Evolutionary conservation across 768 basidiomycete genomes (phyloP).

Genomic region (Nidula microcarpa): DNA sequence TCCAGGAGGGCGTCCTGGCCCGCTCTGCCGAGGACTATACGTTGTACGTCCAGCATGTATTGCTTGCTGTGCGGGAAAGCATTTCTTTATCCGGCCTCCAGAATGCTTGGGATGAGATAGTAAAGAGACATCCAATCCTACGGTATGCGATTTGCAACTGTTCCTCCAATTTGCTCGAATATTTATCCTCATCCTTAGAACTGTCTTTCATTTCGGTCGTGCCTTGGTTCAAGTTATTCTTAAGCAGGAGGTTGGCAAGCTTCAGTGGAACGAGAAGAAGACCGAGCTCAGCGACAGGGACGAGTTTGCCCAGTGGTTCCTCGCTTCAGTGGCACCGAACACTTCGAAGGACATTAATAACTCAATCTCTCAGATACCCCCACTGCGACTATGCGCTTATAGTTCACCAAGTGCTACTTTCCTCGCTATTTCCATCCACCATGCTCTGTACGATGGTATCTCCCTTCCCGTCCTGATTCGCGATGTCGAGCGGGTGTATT

Average conservation of each 20-base stretch:
- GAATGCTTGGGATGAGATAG: slow-evolving; percentile 28
- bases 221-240: slow-evolving; percentile 24
- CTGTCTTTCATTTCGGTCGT: slow-evolving; percentile 24
- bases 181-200: slow-evolving; percentile 12
- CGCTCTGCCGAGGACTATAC: slow-evolving; percentile 30
- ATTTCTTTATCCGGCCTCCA: slow-evolving; percentile 17
- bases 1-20: slow-evolving; percentile 45
- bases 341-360: slow-evolving; percentile 23
- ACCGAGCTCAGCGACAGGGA: background rate
- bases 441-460: slow-evolving; percentile 29
- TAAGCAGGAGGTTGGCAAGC: slow-evolving; percentile 4
- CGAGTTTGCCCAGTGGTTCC: slow-evolving; percentile 16
- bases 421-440: slow-evolving; percentile 27
- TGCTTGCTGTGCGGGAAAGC: slow-evolving; percentile 21
- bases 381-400: slow-evolving; percentile 19
- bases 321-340: slow-evolving; percentile 6
- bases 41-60: slow-evolving; percentile 42
- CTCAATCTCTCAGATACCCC: slow-evolving; percentile 17
- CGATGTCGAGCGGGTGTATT: slow-evolving; percentile 21
- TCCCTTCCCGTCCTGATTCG: slow-evolving; percentile 23
- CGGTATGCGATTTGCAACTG: slow-evolving; percentile 12
- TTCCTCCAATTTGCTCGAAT: background rate
- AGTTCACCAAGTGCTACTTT: slow-evolving; percentile 5
- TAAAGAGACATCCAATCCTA: slow-evolving; percentile 19
- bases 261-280: slow-evolving; percentile 15